These are phyloP conservation scores for Pholiota microspora DNA, from an alignment of 768 basidiomycete genomes.

Conservation along the genomic window DNA sequence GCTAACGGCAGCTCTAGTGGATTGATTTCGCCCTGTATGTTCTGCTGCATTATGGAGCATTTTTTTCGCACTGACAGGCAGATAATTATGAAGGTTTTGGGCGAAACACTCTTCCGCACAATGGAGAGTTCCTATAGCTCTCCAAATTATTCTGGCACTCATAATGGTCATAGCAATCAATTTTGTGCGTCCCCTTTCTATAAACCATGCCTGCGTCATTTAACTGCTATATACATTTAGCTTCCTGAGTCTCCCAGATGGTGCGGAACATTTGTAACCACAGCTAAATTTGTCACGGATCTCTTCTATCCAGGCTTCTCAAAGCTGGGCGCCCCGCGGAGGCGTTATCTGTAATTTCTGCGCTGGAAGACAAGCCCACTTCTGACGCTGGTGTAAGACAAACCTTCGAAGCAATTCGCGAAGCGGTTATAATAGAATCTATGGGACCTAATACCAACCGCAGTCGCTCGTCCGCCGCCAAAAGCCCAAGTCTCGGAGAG, in stretches of 20 bases:
- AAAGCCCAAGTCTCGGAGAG: conserved; percentile 42
- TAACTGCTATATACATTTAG: conserved; percentile 24
- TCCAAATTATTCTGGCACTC: conserved; percentile 56
- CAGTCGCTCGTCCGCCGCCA: conserved; percentile 5
- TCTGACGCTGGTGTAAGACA: conserved; percentile 45
- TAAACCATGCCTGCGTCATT: not conserved
- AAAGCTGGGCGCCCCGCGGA: conserved; percentile 53
- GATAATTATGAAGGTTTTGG: conserved; percentile 41
- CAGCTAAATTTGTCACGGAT: not conserved
- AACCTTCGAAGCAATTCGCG: conserved; percentile 53
- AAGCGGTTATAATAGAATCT: conserved; percentile 47
- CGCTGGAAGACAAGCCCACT: conserved; percentile 50
- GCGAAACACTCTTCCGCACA: conserved; percentile 47
- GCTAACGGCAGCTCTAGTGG: conserved; percentile 38
- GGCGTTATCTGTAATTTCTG: conserved; percentile 60
- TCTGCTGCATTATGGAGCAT: not conserved
- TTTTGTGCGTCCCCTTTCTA: conserved; percentile 40
- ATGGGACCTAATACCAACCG: conserved; percentile 1
- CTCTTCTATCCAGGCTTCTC: conserved; percentile 41
- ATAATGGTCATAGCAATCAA: conserved; percentile 48
- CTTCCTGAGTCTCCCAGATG: conserved; percentile 61
- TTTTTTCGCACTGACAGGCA: not conserved
- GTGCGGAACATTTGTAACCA: conserved; percentile 22
- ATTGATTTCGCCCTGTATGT: conserved; percentile 60
- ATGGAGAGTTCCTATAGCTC: conserved; percentile 62